Conservation (phyloP, 768 basidiomycete species). For the Boletus rubropictus region DNA sequence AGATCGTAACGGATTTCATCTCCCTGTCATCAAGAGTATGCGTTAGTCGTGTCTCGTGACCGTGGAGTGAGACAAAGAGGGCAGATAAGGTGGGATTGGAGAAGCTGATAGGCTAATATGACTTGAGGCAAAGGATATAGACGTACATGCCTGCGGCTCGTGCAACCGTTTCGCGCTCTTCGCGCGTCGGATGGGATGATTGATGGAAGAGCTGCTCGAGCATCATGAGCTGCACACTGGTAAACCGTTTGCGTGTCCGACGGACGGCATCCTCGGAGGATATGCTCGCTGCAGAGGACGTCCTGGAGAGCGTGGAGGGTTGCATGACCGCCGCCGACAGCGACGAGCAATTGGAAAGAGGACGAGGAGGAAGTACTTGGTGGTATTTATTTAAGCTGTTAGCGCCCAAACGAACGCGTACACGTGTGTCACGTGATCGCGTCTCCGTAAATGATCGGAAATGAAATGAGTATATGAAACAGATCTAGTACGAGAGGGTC, state of each 20-base stretch:
- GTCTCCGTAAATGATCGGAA: slow-evolving; percentile 13
- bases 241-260: slow-evolving; percentile 68
- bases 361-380: not conserved
- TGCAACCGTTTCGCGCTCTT: slow-evolving; percentile 62
- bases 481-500: not conserved
- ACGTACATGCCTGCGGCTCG: slow-evolving; percentile 58
- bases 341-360: not conserved
- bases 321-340: slow-evolving; percentile 13
- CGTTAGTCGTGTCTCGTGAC: slow-evolving; percentile 9
- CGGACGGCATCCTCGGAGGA: slow-evolving; percentile 47
- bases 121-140: not conserved
- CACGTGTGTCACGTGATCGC: slow-evolving; percentile 31
- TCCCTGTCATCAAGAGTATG: slow-evolving; percentile 16
- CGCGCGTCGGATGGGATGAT: slow-evolving; percentile 69
- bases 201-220: slow-evolving; percentile 70
- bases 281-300: slow-evolving; percentile 51
- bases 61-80: not conserved
- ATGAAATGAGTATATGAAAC: not conserved
- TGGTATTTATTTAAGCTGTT: slow-evolving; percentile 29
- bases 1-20: slow-evolving; percentile 34
- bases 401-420: slow-evolving; percentile 26
- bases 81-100: not conserved
- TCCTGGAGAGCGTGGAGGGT: slow-evolving; percentile 40
- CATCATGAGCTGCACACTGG: slow-evolving; percentile 60
- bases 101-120: not conserved